Base-by-base conservation (phyloP, 495 filamentous ascomycete genomes). In the Tetracladium marchalianum region DNA sequence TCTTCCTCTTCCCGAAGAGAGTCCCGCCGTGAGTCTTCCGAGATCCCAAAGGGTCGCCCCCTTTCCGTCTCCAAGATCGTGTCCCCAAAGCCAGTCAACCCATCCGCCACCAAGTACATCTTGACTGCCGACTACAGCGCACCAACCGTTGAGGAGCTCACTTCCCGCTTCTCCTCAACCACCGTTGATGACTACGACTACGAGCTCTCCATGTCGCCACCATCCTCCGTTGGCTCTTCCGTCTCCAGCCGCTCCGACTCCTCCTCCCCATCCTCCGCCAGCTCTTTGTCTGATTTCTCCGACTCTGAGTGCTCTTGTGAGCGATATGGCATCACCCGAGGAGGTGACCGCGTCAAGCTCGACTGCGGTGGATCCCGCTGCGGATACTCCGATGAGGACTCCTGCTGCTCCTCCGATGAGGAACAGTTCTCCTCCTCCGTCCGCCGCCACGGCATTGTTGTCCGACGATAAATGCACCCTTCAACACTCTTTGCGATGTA, bases 301-400 rank as follows among this genome's bases (percentile, higher is more conserved):
- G 70, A 63, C 63, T 62, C 65, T 52, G 64, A 64, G 61, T 96
- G 89, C 75, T 82, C 78, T 49, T 95, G 89, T 66, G 85, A 96
- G 57, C 87, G 89, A 71, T 96, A 92, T 71, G 89, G 89, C 46
- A 93, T 96, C 72, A 96, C 89, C 47, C 85, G 88, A 67, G 80
- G 80, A 68, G 89, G 89, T 50, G 83, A 89, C 61, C 77, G 87
- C 46, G 83, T 95, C 76, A 92, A 88, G 76, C 78, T 95, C 51
- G 89, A 95, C 75, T 95, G 89, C 56, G 87, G 87, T 37, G 89
- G 89, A 50, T 69, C 76, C 49, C 80, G 87, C 60, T 95, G 89
- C 64, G 84, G 84, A 48, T 90, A 84, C 68, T 72, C 74, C 49
- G 75, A 80, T 54, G 68, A 71, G 55, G 67, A 64, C n/a, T 77